phyloP scores from a whole-genome alignment of 306 rosid species.

The Cicer pinnatifidum region DNA sequence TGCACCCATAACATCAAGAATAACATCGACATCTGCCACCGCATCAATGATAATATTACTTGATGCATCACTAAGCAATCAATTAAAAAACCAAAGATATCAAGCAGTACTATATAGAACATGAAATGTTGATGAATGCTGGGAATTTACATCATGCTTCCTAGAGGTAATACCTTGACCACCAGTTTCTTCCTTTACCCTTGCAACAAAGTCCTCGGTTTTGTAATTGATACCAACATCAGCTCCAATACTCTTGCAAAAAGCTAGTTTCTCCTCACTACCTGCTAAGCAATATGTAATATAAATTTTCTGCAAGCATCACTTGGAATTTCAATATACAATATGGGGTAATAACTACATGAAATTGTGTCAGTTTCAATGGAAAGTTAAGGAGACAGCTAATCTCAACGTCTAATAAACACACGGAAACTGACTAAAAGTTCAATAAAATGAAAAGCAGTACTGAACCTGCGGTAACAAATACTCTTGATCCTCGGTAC shows the following conservation, averaged over 20 bases:
- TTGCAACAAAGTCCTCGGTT: constrained; percentile 80
- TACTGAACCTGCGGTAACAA: constrained; percentile 85
- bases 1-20: constrained; percentile 89
- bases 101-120: background rate
- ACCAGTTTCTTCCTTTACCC: constrained; percentile 88
- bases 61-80: background rate
- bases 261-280: constrained; percentile 77
- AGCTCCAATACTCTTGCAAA: constrained; percentile 83
- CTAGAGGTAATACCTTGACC: constrained; percentile 70
- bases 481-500: constrained; percentile 67
- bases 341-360: background rate
- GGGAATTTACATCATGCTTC: background rate
- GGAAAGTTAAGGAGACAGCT: no score
- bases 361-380: constrained; percentile 3
- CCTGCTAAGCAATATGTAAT: constrained; percentile 59
- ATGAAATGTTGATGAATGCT: background rate
- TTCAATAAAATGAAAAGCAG: background rate
- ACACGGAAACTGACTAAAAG: background rate
- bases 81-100: constrained; percentile 30
- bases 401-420: background rate
- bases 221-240: constrained; percentile 90
- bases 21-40: constrained; percentile 86
- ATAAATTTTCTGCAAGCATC: constrained; percentile 28
- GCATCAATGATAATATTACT: constrained; percentile 22
- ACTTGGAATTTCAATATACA: constrained; percentile 12